phyloP scores from a whole-genome alignment of 306 rosid genomes.

The Prunus salicina region DNA sequence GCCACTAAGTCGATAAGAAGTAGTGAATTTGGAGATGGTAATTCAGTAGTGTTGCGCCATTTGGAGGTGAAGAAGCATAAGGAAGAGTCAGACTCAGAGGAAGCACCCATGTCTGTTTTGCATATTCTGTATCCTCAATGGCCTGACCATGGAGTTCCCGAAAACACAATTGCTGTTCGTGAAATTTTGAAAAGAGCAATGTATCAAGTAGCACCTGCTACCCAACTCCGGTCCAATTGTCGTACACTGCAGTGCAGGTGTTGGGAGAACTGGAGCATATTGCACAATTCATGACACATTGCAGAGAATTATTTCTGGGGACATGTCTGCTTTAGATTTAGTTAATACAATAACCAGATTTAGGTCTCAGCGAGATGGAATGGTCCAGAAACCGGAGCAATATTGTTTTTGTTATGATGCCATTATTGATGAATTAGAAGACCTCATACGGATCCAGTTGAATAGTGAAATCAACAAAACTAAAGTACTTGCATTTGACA shows the following conservation, averaged over 20 bases:
- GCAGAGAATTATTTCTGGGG: constrained; percentile 86
- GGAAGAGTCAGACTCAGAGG: constrained; percentile 56
- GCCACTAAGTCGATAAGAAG: constrained; percentile 60
- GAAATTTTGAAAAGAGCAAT: constrained; percentile 60
- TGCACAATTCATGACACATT: constrained; percentile 83
- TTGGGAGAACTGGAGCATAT: constrained; percentile 95
- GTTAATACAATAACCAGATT: constrained; percentile 58
- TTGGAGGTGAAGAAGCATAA: constrained; percentile 56
- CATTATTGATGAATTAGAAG: constrained; percentile 66
- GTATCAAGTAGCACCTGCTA: constrained; percentile 44
- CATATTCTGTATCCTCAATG: constrained; percentile 92
- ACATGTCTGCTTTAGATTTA: constrained; percentile 83
- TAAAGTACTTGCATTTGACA: no score
- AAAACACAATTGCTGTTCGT: constrained; percentile 66
- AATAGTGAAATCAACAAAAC: background rate
- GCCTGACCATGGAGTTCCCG: constrained; percentile 98
- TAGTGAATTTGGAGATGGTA: constrained; percentile 26
- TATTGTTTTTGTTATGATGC: constrained; percentile 58
- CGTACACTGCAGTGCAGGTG: constrained; percentile 99
- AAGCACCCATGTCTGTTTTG: constrained; percentile 56
- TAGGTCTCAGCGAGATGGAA: constrained; percentile 92
- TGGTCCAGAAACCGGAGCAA: constrained; percentile 86
- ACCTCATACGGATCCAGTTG: constrained; percentile 43
- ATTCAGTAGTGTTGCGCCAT: constrained; percentile 64
- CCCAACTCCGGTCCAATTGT: constrained; percentile 62